These are phyloP conservation scores for Hibiscus syriacus DNA, from an alignment of 345 rosid genomes.

Conservation along the genomic window DNA sequence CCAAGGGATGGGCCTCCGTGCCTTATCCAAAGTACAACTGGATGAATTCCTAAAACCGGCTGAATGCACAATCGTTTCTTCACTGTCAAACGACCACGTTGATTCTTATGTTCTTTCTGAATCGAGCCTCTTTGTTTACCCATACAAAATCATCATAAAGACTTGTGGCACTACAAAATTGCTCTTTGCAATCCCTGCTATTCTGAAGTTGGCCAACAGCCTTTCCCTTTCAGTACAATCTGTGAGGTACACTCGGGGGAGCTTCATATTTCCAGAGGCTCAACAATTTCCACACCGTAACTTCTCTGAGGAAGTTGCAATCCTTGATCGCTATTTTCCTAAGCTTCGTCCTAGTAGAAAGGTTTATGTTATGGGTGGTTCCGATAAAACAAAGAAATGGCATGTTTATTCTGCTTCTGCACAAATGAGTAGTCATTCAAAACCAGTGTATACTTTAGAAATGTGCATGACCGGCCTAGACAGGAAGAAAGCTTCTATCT, in stretches of 20 bases:
- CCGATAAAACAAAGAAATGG: conserved; percentile 65
- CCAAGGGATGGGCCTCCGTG: conserved; percentile 55
- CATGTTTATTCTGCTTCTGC: conserved; percentile 84
- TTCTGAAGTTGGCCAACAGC: conserved; percentile 62
- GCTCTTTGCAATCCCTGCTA: conserved; percentile 80
- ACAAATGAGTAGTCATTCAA: conserved; percentile 3
- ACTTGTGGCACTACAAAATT: conserved; percentile 95
- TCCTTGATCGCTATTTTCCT: conserved; percentile 57
- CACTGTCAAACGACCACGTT: conserved; percentile 62
- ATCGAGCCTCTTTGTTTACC: conserved; percentile 90
- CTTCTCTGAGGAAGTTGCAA: conserved; percentile 84
- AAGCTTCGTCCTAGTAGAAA: conserved; percentile 48
- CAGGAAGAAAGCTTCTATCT: conserved; percentile 58
- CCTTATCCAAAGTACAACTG: conserved; percentile 57
- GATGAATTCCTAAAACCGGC: conserved; percentile 76
- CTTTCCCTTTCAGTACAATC: conserved; percentile 56
- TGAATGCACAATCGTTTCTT: conserved; percentile 82
- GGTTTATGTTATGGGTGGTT: conserved; percentile 67
- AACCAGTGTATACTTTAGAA: conserved; percentile 58
- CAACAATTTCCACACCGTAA: conserved; percentile 79
- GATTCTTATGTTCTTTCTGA: conserved; percentile 96
- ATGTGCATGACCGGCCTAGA: conserved; percentile 96
- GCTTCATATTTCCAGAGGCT: conserved; percentile 74
- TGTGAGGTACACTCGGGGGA: conserved; percentile 86
- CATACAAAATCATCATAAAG: conserved; percentile 85